phyloP scores from a whole-genome alignment of 768 basidiomycete species.

The Serendipita sp. region DNA sequence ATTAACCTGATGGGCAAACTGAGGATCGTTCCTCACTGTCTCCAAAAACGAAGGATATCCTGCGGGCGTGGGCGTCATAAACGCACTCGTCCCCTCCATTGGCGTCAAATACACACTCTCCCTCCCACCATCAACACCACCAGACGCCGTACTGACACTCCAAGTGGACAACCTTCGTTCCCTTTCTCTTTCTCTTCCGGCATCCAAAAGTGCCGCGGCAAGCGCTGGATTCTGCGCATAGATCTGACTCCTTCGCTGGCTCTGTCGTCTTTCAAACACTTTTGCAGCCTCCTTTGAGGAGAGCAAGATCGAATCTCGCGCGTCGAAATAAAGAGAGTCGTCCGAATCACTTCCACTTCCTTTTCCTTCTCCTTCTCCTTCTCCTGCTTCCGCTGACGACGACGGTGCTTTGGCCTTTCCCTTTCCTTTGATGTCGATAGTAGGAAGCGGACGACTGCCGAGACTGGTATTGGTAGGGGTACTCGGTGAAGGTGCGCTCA shows the following conservation, averaged over 20 bases:
- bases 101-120: constrained; percentile 1
- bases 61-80: background rate
- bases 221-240: background rate
- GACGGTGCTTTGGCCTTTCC: background rate
- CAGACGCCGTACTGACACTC: background rate
- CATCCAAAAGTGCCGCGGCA: background rate
- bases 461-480: background rate
- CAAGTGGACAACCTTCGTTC: background rate
- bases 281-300: background rate
- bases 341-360: background rate
- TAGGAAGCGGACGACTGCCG: background rate
- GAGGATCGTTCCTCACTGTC: background rate
- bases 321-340: constrained; percentile 3
- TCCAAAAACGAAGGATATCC: background rate
- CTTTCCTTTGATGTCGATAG: background rate
- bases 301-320: background rate
- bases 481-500: background rate
- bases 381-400: background rate
- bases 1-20: background rate
- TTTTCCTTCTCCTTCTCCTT: background rate
- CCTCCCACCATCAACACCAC: background rate
- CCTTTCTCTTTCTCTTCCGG: background rate
- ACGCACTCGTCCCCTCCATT: background rate
- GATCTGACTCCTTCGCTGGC: background rate
- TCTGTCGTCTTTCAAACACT: background rate